These are phyloP conservation scores for Cichorium intybus DNA, from an alignment of 140 eudicot genomes.

Conservation along the genomic window DNA sequence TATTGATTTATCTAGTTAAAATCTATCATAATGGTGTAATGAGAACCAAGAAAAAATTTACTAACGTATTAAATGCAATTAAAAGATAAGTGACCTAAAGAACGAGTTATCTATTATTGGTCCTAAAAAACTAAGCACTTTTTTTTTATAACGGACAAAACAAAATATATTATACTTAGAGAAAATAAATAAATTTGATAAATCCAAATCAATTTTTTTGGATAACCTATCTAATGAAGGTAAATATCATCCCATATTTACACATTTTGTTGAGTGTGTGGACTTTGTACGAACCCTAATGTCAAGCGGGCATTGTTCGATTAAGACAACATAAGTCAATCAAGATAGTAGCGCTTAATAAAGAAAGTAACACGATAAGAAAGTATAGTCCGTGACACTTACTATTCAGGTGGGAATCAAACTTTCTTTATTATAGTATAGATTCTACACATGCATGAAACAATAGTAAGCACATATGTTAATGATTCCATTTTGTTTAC, in stretches of 20 bases:
- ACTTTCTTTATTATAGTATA: slow-evolving; percentile 23
- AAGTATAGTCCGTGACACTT: slow-evolving; percentile 15
- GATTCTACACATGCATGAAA: slow-evolving; percentile 16
- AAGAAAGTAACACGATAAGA: slow-evolving; percentile 21
- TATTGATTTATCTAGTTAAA: too few species aligned
- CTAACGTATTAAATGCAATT: too few species aligned
- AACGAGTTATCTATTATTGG: too few species aligned
- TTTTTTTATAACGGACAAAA: not conserved
- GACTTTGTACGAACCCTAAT: not conserved
- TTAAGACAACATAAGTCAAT: not conserved
- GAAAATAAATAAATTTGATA: not conserved
- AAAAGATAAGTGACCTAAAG: too few species aligned
- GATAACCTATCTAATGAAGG: not conserved
- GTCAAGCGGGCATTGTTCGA: slow-evolving; percentile 2
- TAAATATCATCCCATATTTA: not conserved
- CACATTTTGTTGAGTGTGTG: not conserved
- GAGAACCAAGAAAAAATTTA: too few species aligned
- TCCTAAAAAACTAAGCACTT: too few species aligned
- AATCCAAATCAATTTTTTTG: not conserved
- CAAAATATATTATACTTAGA: not conserved
- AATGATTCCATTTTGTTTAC: not conserved
- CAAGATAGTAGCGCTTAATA: not conserved
- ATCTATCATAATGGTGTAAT: too few species aligned
- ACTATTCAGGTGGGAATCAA: slow-evolving; percentile 29
- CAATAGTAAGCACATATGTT: slow-evolving; percentile 15